Conservation (phyloP, 139 green algal species). For the Trebouxia sp. region DNA sequence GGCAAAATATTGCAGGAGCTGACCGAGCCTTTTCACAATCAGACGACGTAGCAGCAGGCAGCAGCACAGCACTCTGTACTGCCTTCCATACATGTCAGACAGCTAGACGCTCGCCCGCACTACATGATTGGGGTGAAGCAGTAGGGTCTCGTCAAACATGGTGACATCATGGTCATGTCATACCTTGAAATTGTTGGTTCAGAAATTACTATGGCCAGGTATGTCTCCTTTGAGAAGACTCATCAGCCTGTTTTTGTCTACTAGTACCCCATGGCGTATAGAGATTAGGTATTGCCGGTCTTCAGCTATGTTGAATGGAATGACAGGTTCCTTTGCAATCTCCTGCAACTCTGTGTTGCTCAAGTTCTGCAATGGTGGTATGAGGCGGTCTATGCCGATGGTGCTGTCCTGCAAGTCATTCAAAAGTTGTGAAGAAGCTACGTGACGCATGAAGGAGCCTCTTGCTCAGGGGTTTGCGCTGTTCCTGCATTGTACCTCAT, state of each 20-base stretch:
- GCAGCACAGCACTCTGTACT: no score
- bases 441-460: no score
- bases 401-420: conserved; percentile 54
- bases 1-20: no score
- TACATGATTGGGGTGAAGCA: no score
- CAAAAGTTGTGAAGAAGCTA: background rate
- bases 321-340: conserved; percentile 29
- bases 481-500: background rate
- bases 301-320: conserved; percentile 47
- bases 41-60: no score
- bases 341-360: conserved; percentile 20
- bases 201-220: conserved; percentile 58
- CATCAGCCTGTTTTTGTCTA: conserved; percentile 48
- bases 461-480: no score
- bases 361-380: conserved; percentile 52
- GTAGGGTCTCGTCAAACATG: no score
- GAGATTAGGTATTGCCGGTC: conserved; percentile 76
- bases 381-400: conserved; percentile 48
- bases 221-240: conserved; percentile 39
- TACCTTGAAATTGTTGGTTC: no score
- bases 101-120: no score
- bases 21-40: no score
- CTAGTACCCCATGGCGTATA: conserved; percentile 47
- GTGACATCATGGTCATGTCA: no score
- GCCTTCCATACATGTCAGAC: no score